phyloP scores from a whole-genome alignment of 768 basidiomycete genomes.

The Kwoniella europaea region DNA sequence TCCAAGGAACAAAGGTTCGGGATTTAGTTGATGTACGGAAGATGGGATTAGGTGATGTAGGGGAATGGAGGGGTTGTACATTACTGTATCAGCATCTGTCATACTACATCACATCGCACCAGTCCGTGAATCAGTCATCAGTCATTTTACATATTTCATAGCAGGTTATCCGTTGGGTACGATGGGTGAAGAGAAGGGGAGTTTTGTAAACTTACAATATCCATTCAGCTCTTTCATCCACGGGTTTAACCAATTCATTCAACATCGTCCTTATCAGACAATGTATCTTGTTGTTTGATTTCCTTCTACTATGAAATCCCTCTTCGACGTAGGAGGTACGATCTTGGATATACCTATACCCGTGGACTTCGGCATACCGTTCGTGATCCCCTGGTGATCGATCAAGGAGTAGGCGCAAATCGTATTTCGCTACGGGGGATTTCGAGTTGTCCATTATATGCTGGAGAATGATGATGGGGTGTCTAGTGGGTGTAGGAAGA shows the following conservation, averaged over 20 bases:
- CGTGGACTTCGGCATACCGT: not conserved
- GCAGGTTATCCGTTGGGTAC: too few species aligned
- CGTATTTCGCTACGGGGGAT: not conserved
- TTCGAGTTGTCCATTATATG: not conserved
- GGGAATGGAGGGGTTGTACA: not conserved
- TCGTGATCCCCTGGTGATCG: not conserved
- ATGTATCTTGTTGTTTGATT: not conserved
- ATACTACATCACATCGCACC: not conserved
- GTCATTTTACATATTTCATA: too few species aligned
- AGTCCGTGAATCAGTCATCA: too few species aligned
- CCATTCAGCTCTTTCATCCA: not conserved
- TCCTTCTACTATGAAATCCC: not conserved
- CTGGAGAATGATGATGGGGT: not conserved
- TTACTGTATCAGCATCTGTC: not conserved
- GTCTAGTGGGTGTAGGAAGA: not conserved
- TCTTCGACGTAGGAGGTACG: not conserved
- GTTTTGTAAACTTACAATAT: not conserved
- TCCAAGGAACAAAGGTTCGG: not conserved
- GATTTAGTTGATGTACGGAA: not conserved
- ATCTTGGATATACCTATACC: not conserved
- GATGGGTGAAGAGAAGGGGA: not conserved
- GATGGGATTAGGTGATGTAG: not conserved
- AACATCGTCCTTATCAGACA: not conserved
- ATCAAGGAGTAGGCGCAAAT: not conserved
- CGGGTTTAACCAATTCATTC: not conserved